A percentile compares a stretch with the other conserved stretches of the same genome.
Conservation (phyloP, 805 yeast genomes). For the Candida anglica region DNA sequence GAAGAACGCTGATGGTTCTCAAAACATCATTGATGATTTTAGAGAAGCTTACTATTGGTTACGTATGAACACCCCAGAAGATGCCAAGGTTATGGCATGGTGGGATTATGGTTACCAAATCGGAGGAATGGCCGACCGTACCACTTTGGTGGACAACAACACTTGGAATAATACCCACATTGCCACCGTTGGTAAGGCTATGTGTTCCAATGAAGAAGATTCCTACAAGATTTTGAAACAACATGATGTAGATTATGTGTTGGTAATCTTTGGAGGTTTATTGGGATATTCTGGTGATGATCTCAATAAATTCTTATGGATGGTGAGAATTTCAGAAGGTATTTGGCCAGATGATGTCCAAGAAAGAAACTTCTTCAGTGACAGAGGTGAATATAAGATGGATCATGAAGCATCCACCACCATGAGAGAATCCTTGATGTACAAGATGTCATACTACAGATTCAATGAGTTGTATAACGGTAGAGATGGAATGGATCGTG, state of each 20-base stretch:
- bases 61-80: conserved; percentile 96
- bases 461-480: conserved; percentile 69
- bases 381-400: conserved; percentile 81
- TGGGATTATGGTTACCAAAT: conserved; percentile 99
- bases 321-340: conserved; percentile 98
- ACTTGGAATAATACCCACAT: conserved; percentile 99
- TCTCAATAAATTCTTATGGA: conserved; percentile 95
- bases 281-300: conserved; percentile 96
- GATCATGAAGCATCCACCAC: conserved; percentile 78
- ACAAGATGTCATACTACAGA: conserved; percentile 89
- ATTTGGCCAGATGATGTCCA: conserved; percentile 98
- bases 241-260: conserved; percentile 92
- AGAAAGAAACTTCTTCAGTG: conserved; percentile 81
- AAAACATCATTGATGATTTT: conserved; percentile 86
- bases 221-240: conserved; percentile 84
- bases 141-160: conserved; percentile 96
- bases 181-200: conserved; percentile 98
- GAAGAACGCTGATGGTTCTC: conserved; percentile 78
- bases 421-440: conserved; percentile 88
- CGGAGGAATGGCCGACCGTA: conserved; percentile 99
- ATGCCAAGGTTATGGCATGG: conserved; percentile 96
- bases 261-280: conserved; percentile 91
- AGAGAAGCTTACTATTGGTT: conserved; percentile 99
- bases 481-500: conserved; percentile 73
- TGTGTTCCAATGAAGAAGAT: conserved; percentile 84